Evolutionary conservation across 202 grass and related monocot species (phyloP), one percentile per base, ranked within the genome.

Genomic region (Digitaria exilis): DNA sequence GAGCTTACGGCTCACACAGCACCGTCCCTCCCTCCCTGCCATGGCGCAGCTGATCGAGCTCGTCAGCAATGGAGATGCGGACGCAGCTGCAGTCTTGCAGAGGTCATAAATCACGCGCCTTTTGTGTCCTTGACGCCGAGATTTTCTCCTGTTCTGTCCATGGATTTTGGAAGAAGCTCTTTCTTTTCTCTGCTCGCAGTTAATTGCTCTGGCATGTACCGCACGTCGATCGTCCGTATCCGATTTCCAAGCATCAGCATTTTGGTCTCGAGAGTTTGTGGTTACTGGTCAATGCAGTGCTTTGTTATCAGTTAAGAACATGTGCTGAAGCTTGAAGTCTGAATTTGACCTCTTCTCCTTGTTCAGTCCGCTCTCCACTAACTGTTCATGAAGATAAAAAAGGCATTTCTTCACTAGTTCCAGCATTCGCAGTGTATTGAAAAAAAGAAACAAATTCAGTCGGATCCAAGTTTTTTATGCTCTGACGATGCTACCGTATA

Each of bases 401-500:
- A 70, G 6, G 21, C 28, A 58, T 10, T 19, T 14, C 48, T 5
- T 21, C 66, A 7, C 9, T 30, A 42, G 35, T 69, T 71, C 10
- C n/a, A 15, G 62, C 28, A 69, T 14, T 48, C 14, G 56, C 37
- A 39, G 37, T 8, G 9, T 5, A 39, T 39, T 28, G 1, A 31
- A 21, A 75, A 24, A 43, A 79, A 54, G 30, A 52, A 80, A 35
- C 7, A 46, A 32, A 30, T 42, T 12, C 18, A 73, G 46, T 65
- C 67, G 22, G 22, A 55, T 19, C 48, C 21, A 71, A 31, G 1
- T 44, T 16, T 75, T 24, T 63, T 77, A 21, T 48, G 28, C 56
- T 72, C 78, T 85, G 69, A 77, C 6, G n/a, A 81, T 10, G 83
- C 88, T 89, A 89, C 72, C 1, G 59, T 90, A 86, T 90, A 85